Conservation (phyloP, 495 filamentous ascomycete species). For the Pyronema domesticum region DNA sequence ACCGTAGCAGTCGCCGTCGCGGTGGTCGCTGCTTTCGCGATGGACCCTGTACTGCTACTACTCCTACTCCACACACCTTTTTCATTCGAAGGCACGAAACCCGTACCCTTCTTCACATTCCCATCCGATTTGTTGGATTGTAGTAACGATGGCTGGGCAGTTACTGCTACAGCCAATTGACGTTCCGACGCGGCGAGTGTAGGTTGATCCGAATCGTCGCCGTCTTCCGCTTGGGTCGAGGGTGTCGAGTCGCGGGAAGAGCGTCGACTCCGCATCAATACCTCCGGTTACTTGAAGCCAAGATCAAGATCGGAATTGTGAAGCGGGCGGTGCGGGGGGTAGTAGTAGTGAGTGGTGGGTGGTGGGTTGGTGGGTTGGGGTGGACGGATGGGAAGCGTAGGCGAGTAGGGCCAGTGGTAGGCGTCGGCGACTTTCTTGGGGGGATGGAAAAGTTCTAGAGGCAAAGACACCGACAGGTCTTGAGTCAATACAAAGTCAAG, state of each 20-base stretch:
- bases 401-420: no score
- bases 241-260: conserved; percentile 24
- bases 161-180: neutral
- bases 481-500: no score
- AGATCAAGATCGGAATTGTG: conserved; percentile 7
- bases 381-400: no score
- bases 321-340: conserved; percentile 3
- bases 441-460: no score
- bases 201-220: conserved; percentile 16
- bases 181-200: neutral
- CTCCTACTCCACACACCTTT: neutral
- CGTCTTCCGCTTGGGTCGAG: conserved; percentile 22
- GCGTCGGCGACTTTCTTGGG: no score
- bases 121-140: conserved; percentile 1
- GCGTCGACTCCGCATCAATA: conserved; percentile 26
- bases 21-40: neutral
- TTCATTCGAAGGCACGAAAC: neutral
- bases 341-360: neutral
- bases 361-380: no score
- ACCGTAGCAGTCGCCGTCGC: neutral
- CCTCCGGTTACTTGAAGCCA: conserved; percentile 8
- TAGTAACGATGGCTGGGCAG: neutral
- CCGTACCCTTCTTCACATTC: neutral
- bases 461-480: no score
- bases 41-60: neutral